These are phyloP conservation scores for Petunia secreta DNA, from an alignment of 257 asterid genomes.

Conservation along the genomic window DNA sequence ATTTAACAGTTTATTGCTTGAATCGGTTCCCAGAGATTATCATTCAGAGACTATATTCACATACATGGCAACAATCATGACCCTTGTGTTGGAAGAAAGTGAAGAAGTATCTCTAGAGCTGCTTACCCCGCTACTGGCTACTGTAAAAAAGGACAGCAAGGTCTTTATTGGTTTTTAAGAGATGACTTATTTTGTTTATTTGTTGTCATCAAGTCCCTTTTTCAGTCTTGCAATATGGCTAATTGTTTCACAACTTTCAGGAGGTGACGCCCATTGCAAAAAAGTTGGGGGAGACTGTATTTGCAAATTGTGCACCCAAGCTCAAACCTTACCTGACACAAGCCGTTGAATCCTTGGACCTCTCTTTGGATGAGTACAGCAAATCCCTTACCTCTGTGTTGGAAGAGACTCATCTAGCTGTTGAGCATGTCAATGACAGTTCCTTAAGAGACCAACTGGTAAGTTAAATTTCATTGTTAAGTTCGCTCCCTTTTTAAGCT, in stretches of 20 bases:
- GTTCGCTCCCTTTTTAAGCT: too few species aligned
- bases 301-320: slow-evolving; percentile 64
- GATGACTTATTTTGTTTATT: too few species aligned
- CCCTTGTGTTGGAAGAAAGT: slow-evolving; percentile 85
- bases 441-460: slow-evolving; percentile 52
- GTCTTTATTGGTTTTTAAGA: slow-evolving; percentile 34
- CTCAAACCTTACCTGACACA: slow-evolving; percentile 65
- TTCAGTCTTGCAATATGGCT: too few species aligned
- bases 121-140: slow-evolving; percentile 61
- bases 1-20: background rate
- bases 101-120: slow-evolving; percentile 76
- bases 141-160: slow-evolving; percentile 67
- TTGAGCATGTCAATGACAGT: slow-evolving; percentile 38
- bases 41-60: slow-evolving; percentile 61
- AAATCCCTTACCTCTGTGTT: slow-evolving; percentile 57
- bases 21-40: slow-evolving; percentile 50
- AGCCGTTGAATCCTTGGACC: slow-evolving; percentile 54
- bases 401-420: slow-evolving; percentile 39
- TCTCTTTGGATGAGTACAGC: slow-evolving; percentile 59
- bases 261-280: slow-evolving; percentile 59
- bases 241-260: slow-evolving; percentile 42
- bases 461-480: too few species aligned
- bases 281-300: slow-evolving; percentile 69
- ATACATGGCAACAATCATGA: slow-evolving; percentile 90
- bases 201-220: too few species aligned